These are phyloP conservation scores for Nothophoma quercina DNA, from an alignment of 2,329 filamentous ascomycete genomes.

Conservation along the genomic window DNA sequence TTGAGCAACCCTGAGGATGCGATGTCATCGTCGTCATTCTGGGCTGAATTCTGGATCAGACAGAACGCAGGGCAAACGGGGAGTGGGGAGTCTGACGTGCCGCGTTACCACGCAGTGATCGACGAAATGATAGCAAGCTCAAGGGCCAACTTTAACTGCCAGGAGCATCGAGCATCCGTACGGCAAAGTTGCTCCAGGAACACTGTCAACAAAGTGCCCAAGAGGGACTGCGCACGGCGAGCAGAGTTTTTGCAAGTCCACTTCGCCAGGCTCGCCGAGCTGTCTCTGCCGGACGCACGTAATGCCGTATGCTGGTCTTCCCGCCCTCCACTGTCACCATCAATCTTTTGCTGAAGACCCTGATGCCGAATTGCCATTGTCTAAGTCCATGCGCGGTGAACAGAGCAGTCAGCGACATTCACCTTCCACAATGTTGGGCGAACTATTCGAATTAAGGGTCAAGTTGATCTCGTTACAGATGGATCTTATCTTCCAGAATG, in stretches of 20 bases:
- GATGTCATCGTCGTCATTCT: conserved; percentile 26
- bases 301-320: conserved; percentile 21
- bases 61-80: conserved; percentile 27
- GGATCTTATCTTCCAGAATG: conserved; percentile 42
- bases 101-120: conserved; percentile 29
- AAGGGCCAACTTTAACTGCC: conserved; percentile 25
- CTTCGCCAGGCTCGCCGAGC: conserved; percentile 15
- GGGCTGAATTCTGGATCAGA: conserved; percentile 5
- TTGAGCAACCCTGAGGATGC: not conserved
- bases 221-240: conserved; percentile 22
- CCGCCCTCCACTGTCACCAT: conserved; percentile 23
- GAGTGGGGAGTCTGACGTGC: conserved; percentile 30
- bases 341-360: conserved; percentile 6
- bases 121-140: conserved; percentile 26
- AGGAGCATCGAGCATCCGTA: conserved; percentile 13
- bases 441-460: conserved; percentile 21
- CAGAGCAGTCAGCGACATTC: conserved; percentile 1
- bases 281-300: conserved; percentile 18
- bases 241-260: conserved; percentile 20
- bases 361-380: conserved; percentile 3
- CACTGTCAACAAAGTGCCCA: conserved; percentile 13
- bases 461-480: conserved; percentile 21
- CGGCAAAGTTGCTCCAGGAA: conserved; percentile 29
- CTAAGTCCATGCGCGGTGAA: conserved; percentile 13
- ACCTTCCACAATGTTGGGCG: conserved; percentile 17